Evolutionary conservation across 2,329 filamentous ascomycete species (phyloP), one percentile per base, ranked within the genome.

Genomic region (Fusarium sp.): DNA sequence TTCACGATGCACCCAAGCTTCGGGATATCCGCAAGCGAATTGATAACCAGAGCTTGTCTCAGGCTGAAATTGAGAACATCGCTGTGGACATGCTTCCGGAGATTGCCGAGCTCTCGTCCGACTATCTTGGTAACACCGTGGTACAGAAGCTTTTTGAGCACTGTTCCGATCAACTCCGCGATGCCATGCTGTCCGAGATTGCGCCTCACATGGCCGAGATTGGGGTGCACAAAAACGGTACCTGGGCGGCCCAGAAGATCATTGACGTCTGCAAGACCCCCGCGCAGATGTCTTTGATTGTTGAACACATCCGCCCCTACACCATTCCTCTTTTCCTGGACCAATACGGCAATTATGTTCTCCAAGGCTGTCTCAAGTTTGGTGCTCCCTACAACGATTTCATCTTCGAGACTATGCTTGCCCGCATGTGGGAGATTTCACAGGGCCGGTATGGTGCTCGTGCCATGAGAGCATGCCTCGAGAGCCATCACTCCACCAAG

Each of bases 181-280:
- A 98, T 81, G 92, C 93, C 63, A 98, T 99, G 96, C 86, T 99
- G 65, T 83, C 86, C 20, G 91, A 95, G 79, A 97, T 99, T 77
- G 91, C 93, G 6, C 95, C 95, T 65, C 95, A 98, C 80, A 89
- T 98, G 80, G 95, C 95, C 31, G 95, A 98, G 83, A 98, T 98
- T 83, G 96, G 96, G 77, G 91, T 98, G 13, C 96, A 99, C 88
- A 99, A 99, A 89, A 99, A 99, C 78, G 96, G 96, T 71, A 99
- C 96, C 3, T 99, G 96, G 96, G 96, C 96, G 61, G 96, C 96
- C 3, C 96, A 99, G 84, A 99, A 98, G 88, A 98, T 99, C 78
- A 98, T 99, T 75, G 95, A 98, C 78, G 94, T 97, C 12, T 95
- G 95, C 81, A 94, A 96, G 83, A 94, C 93, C 2, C 91, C 92